phyloP scores from a whole-genome alignment of 2,329 filamentous ascomycete genomes.

The Gaeumannomyces tritici region DNA sequence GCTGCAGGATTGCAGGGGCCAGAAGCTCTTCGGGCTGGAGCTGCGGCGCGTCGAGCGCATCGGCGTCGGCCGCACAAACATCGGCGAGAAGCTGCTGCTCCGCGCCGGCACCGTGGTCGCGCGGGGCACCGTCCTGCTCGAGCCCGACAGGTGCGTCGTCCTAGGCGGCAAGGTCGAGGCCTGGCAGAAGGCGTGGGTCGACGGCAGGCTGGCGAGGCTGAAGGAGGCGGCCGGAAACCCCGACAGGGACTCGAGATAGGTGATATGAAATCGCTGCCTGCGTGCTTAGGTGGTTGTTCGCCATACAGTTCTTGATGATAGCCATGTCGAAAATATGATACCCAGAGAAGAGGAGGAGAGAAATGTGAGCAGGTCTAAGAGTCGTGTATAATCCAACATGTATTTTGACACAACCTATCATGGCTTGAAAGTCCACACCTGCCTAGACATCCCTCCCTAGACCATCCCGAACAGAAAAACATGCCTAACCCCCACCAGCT shows the following conservation, averaged over 20 bases:
- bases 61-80: slow-evolving; percentile 52
- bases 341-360: not conserved
- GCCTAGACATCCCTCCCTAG: not conserved
- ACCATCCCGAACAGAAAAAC: not conserved
- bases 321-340: not conserved
- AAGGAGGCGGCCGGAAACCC: slow-evolving; percentile 42
- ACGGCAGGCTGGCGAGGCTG: slow-evolving; percentile 59
- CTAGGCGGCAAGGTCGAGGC: slow-evolving; percentile 82
- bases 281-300: too few species aligned
- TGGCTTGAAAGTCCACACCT: not conserved
- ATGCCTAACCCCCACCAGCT: not conserved
- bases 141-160: slow-evolving; percentile 56
- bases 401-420: not conserved
- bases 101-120: slow-evolving; percentile 55
- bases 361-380: not conserved
- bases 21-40: slow-evolving; percentile 64
- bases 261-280: too few species aligned
- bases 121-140: slow-evolving; percentile 70
- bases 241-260: not conserved
- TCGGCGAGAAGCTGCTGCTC: slow-evolving; percentile 77
- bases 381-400: not conserved
- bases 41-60: slow-evolving; percentile 56
- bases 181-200: slow-evolving; percentile 70
- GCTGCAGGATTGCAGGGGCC: slow-evolving; percentile 69
- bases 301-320: too few species aligned